Evolutionary conservation across 2,329 filamentous ascomycete genomes (phyloP).

Genomic region (Cylindrodendrum hubeiense): DNA sequence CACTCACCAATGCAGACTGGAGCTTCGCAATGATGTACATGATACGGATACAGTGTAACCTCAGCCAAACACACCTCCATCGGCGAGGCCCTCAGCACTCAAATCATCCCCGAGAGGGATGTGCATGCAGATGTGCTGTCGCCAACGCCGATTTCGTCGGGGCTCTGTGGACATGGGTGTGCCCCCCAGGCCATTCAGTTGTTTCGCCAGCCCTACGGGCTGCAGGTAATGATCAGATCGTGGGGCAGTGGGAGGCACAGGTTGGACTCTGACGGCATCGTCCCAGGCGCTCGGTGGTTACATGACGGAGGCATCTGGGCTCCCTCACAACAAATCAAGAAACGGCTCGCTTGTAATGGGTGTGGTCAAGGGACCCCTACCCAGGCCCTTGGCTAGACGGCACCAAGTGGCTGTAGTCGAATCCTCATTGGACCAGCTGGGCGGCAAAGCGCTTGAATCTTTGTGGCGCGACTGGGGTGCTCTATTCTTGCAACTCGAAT

Average conservation of each 20-base stretch:
- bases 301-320: conserved; percentile 2
- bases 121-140: not conserved
- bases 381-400: not conserved
- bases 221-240: conserved; percentile 19
- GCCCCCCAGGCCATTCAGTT: not conserved
- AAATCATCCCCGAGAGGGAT: conserved; percentile 9
- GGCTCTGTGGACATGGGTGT: conserved; percentile 16
- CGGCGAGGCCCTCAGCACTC: conserved; percentile 21
- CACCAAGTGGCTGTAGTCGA: not conserved
- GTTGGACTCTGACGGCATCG: not conserved
- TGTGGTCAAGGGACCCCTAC: not conserved
- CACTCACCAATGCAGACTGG: not conserved
- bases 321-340: conserved; percentile 17
- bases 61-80: not conserved
- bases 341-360: not conserved
- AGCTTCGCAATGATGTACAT: not conserved
- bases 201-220: conserved; percentile 23
- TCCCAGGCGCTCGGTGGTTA: not conserved
- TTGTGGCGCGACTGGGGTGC: conserved; percentile 16
- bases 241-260: conserved; percentile 15
- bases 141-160: conserved; percentile 7
- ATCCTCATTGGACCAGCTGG: conserved; percentile 8
- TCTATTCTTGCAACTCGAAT: conserved; percentile 35
- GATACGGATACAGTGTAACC: not conserved
- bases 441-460: conserved; percentile 12